Percentiles rank a stretch among this genome's conserved stretches.
Evolutionary conservation across 1,284 basidiomycete genomes (phyloP).

Genomic region (Somion occarium): DNA sequence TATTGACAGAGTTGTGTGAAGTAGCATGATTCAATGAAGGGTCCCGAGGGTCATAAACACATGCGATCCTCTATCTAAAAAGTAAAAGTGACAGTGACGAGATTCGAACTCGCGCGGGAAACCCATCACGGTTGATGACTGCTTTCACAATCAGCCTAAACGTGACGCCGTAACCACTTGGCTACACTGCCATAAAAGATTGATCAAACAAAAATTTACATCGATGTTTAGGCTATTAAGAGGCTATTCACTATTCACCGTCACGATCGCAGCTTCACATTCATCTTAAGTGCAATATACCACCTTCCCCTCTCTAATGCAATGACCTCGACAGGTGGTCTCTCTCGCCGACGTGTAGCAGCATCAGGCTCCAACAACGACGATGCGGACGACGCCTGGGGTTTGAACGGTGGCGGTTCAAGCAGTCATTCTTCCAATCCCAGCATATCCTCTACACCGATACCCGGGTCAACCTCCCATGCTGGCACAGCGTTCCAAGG

Average conservation of each 20-base stretch:
- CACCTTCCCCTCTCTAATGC: background rate
- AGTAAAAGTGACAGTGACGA: constrained; percentile 54
- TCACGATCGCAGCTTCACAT: background rate
- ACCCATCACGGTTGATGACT: constrained; percentile 45
- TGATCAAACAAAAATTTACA: background rate
- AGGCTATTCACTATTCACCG: background rate
- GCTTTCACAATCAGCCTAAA: constrained; percentile 33
- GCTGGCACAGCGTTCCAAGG: constrained; percentile 81
- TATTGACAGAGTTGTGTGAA: no score
- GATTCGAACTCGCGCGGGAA: constrained; percentile 60
- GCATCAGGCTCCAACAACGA: constrained; percentile 33
- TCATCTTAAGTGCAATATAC: constrained; percentile 3
- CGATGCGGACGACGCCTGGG: constrained; percentile 27
- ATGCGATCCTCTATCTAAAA: no score
- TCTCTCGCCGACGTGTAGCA: constrained; percentile 49
- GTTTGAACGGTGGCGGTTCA: constrained; percentile 7
- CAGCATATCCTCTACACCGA: constrained; percentile 16
- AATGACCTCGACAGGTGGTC: constrained; percentile 40
- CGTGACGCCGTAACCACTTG: constrained; percentile 62
- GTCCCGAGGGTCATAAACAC: no score
- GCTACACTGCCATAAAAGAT: constrained; percentile 43
- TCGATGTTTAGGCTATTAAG: background rate
- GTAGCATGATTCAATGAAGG: no score
- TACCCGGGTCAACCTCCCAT: constrained; percentile 29
- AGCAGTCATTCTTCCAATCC: constrained; percentile 30